phyloP scores from a whole-genome alignment of 2,329 filamentous ascomycete species.

The Aspergillus oerlinghausenensis region DNA sequence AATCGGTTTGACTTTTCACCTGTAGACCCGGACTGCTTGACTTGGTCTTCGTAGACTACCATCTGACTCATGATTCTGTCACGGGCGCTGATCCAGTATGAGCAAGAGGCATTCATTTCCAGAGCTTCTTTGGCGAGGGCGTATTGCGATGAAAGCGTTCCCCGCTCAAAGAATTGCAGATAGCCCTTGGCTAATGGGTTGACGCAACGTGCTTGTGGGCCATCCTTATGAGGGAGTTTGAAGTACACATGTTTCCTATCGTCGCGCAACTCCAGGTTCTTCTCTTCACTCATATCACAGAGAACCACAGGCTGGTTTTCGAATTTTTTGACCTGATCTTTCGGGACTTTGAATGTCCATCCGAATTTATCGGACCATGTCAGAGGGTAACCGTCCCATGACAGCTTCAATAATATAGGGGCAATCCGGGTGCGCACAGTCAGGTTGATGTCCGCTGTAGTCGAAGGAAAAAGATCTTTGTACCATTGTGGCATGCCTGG shows the following conservation, averaged over 20 bases:
- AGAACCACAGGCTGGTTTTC: constrained; percentile 64
- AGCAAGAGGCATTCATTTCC: constrained; percentile 98
- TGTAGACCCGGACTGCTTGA: constrained; percentile 20
- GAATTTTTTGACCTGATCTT: constrained; percentile 60
- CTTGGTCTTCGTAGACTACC: constrained; percentile 77
- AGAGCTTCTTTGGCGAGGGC: constrained; percentile 88
- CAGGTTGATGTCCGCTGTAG: constrained; percentile 62
- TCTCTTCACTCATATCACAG: constrained; percentile 74
- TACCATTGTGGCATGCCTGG: constrained; percentile 96
- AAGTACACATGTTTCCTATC: constrained; percentile 69
- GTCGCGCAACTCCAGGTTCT: constrained; percentile 59
- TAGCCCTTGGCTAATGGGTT: constrained; percentile 92
- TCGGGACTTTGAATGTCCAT: constrained; percentile 81
- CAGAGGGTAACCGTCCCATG: constrained; percentile 85
- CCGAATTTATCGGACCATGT: constrained; percentile 91
- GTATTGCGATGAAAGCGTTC: constrained; percentile 80
- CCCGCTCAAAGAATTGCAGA: constrained; percentile 83
- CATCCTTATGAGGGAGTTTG: constrained; percentile 95
- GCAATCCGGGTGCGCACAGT: constrained; percentile 85
- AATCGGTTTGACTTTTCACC: constrained; percentile 30
- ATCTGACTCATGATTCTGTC: constrained; percentile 93
- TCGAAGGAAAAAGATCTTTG: constrained; percentile 77
- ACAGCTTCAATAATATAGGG: constrained; percentile 73
- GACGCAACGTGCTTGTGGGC: constrained; percentile 74
- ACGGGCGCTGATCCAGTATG: constrained; percentile 96